Base-by-base conservation (phyloP, 2,329 filamentous ascomycete genomes). In the Helminthosporium solani region DNA sequence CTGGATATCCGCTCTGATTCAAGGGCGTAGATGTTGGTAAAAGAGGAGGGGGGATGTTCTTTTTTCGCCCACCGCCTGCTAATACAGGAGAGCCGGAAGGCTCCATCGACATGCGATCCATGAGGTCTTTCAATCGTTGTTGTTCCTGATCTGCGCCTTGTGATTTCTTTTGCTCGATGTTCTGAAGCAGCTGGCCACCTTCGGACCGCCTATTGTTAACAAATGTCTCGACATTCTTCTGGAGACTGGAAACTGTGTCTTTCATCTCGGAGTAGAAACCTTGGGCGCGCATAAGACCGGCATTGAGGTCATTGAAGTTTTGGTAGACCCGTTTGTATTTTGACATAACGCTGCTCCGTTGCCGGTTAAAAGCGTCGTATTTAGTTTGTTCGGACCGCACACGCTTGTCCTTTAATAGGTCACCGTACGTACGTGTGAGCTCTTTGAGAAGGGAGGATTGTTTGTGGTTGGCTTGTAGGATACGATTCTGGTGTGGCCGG, bases 161-260 rank as follows among this genome's bases (percentile, higher is more conserved):
- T 3, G 82, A 80, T 60, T 86, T 86, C 40, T 87, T 84, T 56
- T 87, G 84, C 69, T 96, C 90, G 53, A 99, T 99, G 58, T 90
- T 87, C 57, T 83, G 84, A 28, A 99, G 80, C 4, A 99, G 80
- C 66, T 96, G 89, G 0, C 90, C 89, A 3, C 94, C 94, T 74
- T 99, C 94, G 0, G 88, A 86, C 49, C 91, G 79, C 41, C 94
- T 83, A 69, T 99, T 99, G 74, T 90, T 95, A 55, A 99, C 91
- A 71, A 99, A 99, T 0, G 87, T 88, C 56, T 97, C 92, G 1
- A 99, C 94, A 60, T 99, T 99, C 79, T 96, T 94, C 60, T 90
- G 84, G 33, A 96, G 75, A 64, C 88, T 96, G 56, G 92, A 88
- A 0, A 95, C 90, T 0, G 90, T 96, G 54, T 96, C 90, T 60